Percentiles rank a stretch among this genome's conserved stretches.
Evolutionary conservation across 192 early-diverging fungal species (phyloP).

Genomic region (Backusella tarrabulga): DNA sequence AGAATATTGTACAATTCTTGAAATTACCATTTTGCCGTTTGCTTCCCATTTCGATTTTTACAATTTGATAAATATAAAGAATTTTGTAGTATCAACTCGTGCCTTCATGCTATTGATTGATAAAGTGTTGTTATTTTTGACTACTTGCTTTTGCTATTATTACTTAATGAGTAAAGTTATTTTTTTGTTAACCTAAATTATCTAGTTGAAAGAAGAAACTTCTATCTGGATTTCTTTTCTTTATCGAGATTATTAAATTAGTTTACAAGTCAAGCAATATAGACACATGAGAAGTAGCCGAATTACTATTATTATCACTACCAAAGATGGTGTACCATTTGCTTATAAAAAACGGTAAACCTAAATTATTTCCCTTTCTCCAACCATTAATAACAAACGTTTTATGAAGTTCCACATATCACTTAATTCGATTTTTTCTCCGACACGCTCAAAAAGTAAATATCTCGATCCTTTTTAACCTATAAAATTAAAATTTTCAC

Average conservation of each 20-base stretch:
- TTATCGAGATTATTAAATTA: not conserved
- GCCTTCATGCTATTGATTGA: no score
- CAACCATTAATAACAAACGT: not conserved
- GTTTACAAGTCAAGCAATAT: not conserved
- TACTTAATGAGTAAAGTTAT: not conserved
- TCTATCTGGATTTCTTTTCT: not conserved
- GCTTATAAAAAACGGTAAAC: not conserved
- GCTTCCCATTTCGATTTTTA: not conserved
- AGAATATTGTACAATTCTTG: not conserved
- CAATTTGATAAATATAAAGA: not conserved
- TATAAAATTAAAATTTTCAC: not conserved
- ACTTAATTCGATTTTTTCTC: not conserved
- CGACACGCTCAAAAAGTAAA: not conserved
- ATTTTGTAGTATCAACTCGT: not conserved
- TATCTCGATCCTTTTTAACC: not conserved
- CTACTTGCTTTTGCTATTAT: not conserved
- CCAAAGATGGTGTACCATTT: no score
- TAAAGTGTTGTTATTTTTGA: not conserved
- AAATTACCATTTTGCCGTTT: not conserved
- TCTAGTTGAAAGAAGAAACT: not conserved
- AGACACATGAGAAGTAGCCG: not conserved
- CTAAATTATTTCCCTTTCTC: not conserved
- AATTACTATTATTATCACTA: not conserved
- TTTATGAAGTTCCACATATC: not conserved
- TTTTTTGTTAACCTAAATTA: not conserved